Percentiles rank a stretch among this genome's conserved stretches.
These are phyloP conservation scores for Amesomyces nigricolor DNA, from an alignment of 2,329 filamentous ascomycete species.

Conservation along the genomic window DNA sequence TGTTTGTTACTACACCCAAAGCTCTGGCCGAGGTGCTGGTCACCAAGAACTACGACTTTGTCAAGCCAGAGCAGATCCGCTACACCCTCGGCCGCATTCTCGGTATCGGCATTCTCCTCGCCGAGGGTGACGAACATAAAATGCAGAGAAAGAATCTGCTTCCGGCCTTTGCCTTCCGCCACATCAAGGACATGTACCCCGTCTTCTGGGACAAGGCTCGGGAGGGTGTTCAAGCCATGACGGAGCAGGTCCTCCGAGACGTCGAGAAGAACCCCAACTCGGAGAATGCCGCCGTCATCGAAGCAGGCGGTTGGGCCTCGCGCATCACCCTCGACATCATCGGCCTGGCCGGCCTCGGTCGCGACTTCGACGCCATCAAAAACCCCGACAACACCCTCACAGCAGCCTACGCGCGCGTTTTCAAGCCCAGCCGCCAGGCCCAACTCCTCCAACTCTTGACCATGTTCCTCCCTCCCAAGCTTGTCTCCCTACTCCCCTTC, in stretches of 20 bases:
- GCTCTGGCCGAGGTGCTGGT: conserved; percentile 65
- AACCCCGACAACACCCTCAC: conserved; percentile 56
- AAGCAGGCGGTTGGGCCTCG: conserved; percentile 58
- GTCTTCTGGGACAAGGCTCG: conserved; percentile 74
- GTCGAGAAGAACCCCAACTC: conserved; percentile 32
- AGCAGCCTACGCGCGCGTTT: conserved; percentile 50
- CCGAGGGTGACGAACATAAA: conserved; percentile 89
- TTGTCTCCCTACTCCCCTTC: conserved; percentile 61
- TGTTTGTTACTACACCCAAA: conserved; percentile 58
- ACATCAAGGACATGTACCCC: conserved; percentile 79
- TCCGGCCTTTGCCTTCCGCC: conserved; percentile 79
- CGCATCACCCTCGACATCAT: conserved; percentile 71
- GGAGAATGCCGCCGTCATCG: conserved; percentile 40
- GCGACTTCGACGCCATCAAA: conserved; percentile 62
- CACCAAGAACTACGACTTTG: conserved; percentile 63
- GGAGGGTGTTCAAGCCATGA: conserved; percentile 61
- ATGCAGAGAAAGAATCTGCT: conserved; percentile 71
- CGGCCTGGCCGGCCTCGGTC: conserved; percentile 63
- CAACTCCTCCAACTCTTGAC: conserved; percentile 53
- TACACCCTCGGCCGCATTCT: conserved; percentile 57
- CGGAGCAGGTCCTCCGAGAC: conserved; percentile 40
- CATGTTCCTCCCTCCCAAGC: conserved; percentile 56
- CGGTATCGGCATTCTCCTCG: conserved; percentile 67
- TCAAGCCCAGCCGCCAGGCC: conserved; percentile 47
- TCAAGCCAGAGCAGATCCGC: conserved; percentile 54